These are phyloP conservation scores for Podila epigama DNA, from an alignment of 192 early-diverging fungal genomes.

Conservation along the genomic window DNA sequence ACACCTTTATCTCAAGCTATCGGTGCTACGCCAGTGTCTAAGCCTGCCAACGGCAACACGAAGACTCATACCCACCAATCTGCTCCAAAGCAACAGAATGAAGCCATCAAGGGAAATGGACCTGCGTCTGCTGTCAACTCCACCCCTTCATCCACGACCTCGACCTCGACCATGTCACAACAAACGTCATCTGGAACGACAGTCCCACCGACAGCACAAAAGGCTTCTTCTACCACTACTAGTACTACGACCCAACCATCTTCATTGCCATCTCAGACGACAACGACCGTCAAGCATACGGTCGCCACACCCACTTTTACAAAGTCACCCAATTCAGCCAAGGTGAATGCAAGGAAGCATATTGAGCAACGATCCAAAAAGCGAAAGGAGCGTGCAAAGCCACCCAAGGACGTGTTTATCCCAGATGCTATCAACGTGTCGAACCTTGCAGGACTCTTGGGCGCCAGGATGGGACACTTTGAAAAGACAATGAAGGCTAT, in stretches of 20 bases:
- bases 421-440: slow-evolving; percentile 85
- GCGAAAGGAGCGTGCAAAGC: slow-evolving; percentile 31
- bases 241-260: background rate
- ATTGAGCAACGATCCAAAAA: slow-evolving; percentile 24
- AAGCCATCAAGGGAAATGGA: no score
- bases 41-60: no score
- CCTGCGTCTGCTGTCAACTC: no score
- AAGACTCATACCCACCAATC: no score
- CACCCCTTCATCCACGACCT: background rate
- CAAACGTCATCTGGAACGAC: background rate
- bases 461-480: slow-evolving; percentile 73
- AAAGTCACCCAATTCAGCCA: slow-evolving; percentile 28
- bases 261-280: background rate
- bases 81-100: no score
- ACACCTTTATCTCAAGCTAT: no score
- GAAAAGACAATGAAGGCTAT: slow-evolving; percentile 74
- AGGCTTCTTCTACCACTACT: background rate
- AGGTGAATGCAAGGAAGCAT: slow-evolving; percentile 35
- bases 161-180: no score
- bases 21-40: no score
- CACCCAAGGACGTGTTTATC: slow-evolving; percentile 72
- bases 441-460: slow-evolving; percentile 80
- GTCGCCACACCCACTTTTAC: slow-evolving; percentile 1
- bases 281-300: background rate
- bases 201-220: no score